These are phyloP conservation scores for Cystobasidium onofrii DNA, from an alignment of 768 basidiomycete species.

Conservation along the genomic window DNA sequence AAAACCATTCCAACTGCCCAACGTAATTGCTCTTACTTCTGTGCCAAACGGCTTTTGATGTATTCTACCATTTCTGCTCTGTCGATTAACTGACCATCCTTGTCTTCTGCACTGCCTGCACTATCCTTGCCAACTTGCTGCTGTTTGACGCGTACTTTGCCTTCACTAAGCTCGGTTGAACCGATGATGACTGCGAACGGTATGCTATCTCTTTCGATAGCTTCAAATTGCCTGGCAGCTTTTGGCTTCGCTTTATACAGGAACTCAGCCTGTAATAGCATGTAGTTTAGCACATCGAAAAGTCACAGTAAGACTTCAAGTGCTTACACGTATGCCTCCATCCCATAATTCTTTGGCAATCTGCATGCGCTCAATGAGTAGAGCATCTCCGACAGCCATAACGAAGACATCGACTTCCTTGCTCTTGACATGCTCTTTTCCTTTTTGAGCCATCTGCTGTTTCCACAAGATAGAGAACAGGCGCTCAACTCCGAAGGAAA, in stretches of 20 bases:
- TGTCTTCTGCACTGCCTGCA: conserved; percentile 46
- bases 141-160: conserved; percentile 72
- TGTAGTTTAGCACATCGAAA: not conserved
- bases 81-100: conserved; percentile 56
- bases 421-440: conserved; percentile 53
- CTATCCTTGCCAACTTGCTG: conserved; percentile 66
- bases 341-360: conserved; percentile 73
- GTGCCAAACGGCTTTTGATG: conserved; percentile 47
- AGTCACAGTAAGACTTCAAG: not conserved
- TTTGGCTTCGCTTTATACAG: conserved; percentile 89
- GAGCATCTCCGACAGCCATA: conserved; percentile 78
- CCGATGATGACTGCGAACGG: conserved; percentile 92
- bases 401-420: conserved; percentile 94
- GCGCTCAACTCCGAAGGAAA: conserved; percentile 85
- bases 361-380: conserved; percentile 72
- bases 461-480: conserved; percentile 86
- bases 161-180: conserved; percentile 69
- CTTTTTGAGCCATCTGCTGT: conserved; percentile 51
- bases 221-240: conserved; percentile 72
- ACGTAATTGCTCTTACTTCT: not conserved
- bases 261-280: conserved; percentile 65
- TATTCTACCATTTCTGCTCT: conserved; percentile 58
- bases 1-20: not conserved
- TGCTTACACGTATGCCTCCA: conserved; percentile 72
- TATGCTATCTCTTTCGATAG: conserved; percentile 80